Evolutionary conservation across 805 yeast genomes (phyloP), one percentile per base, ranked within the genome.

Genomic region (Metahyphopichia silvanorum): DNA sequence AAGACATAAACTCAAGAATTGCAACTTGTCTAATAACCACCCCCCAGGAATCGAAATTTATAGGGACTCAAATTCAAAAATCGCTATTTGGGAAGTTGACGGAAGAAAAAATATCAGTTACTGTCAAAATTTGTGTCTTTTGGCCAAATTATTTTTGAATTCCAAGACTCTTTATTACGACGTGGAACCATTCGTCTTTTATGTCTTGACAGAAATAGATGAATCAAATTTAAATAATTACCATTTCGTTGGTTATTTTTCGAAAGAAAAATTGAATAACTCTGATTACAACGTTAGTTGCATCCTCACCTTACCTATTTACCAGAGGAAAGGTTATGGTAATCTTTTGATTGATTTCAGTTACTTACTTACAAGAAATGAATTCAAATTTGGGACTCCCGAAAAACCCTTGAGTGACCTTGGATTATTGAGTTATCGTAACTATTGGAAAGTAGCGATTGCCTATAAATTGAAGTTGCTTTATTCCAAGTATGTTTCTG

Each of bases 101-200:
- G 98, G 98, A 0, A 66, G 94, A 21, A 84, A 83, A 40, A 79
- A 84, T 47, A 79, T 81, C 11, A 71, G 74, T 32, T 91, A 83
- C 51, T 88, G 97, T 57, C 96, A 88, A 53, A 88, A 87, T 52
- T 60, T 93, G 34, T 93, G 98, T 63, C 66, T 91, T 26, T 57
- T 93, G 43, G 95, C 97, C 2, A 93, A 91, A 54, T 61, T 88
- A 38, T 93, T 89, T 49, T 67, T 93, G 32, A 86, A 89, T 55
- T 86, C 96, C 2, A 93, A 93, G 52, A 87, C 97, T 0, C 65
- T 93, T 32, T 89, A 88, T 53, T 87, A 87, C 53, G 98, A 93
- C 50, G 98, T 91, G 27, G 96, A 93, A 55, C 96, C 98, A 1
- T 91, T 91, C 47, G 74, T 84, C 52, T 93, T 93, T 52, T 93